Percentiles rank a stretch among this genome's conserved stretches.
Conservation (phyloP, 2,329 filamentous ascomycete species). For the Trichoderma simmonsii region DNA sequence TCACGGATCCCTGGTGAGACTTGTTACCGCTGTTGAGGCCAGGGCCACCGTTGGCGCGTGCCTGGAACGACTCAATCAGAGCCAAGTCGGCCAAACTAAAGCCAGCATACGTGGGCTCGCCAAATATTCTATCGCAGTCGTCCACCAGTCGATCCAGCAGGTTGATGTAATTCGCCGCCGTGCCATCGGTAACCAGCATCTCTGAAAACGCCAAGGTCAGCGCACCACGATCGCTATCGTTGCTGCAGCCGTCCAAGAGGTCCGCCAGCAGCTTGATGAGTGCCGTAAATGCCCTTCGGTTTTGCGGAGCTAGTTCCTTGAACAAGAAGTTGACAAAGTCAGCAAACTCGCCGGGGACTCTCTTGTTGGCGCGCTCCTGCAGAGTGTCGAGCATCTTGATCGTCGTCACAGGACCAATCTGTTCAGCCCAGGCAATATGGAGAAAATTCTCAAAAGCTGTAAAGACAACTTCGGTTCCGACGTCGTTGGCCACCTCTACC, state of each 20-base stretch:
- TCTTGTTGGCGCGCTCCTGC: slow-evolving; percentile 64
- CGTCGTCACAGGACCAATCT: slow-evolving; percentile 81
- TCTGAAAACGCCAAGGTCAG: slow-evolving; percentile 87
- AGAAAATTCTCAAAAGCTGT: slow-evolving; percentile 93
- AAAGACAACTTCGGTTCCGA: slow-evolving; percentile 80
- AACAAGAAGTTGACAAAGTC: slow-evolving; percentile 66
- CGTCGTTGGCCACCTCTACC: slow-evolving; percentile 69
- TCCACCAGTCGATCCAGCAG: slow-evolving; percentile 85
- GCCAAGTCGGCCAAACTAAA: slow-evolving; percentile 39
- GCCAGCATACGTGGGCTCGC: slow-evolving; percentile 50
- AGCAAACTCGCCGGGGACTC: slow-evolving; percentile 69
- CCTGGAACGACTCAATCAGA: slow-evolving; percentile 55
- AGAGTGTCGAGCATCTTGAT: slow-evolving; percentile 67
- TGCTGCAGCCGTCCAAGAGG: slow-evolving; percentile 82
- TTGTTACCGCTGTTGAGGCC: slow-evolving; percentile 46
- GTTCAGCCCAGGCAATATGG: slow-evolving; percentile 80
- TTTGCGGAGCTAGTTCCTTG: slow-evolving; percentile 65
- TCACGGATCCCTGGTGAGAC: slow-evolving; percentile 69
- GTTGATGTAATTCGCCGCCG: slow-evolving; percentile 80
- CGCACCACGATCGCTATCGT: slow-evolving; percentile 85
- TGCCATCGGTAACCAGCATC: slow-evolving; percentile 72
- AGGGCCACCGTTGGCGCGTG: slow-evolving; percentile 30
- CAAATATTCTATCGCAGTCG: slow-evolving; percentile 85
- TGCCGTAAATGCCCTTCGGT: slow-evolving; percentile 73
- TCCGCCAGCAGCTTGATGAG: slow-evolving; percentile 85